Percentiles rank a stretch among this genome's conserved stretches.
Conservation (phyloP, 768 basidiomycete species). For the Hortiboletus flavorubellus region DNA sequence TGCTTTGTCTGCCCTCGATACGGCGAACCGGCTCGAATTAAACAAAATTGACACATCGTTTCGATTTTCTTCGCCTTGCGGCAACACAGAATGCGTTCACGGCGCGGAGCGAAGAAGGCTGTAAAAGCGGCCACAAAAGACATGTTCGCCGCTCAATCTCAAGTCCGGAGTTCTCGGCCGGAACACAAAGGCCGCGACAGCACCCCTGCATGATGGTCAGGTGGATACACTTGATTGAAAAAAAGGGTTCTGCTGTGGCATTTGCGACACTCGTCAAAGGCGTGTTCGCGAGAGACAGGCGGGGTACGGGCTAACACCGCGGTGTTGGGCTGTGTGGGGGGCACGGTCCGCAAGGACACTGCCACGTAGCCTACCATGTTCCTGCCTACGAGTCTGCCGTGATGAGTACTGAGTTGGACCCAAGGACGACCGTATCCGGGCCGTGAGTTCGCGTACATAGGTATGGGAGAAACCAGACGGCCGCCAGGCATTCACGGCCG, state of each 20-base stretch:
- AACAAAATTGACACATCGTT: too few relatives aligned
- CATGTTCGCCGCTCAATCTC: constrained; percentile 23
- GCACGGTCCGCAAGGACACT: too few relatives aligned
- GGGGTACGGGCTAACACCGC: background rate
- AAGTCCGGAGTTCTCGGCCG: constrained; percentile 24
- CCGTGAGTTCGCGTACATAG: background rate
- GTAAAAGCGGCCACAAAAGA: constrained; percentile 10
- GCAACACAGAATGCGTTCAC: constrained; percentile 6
- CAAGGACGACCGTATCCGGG: too few relatives aligned
- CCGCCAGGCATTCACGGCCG: background rate
- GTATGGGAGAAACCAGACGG: background rate
- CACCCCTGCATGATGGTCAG: background rate
- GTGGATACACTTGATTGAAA: constrained; percentile 1
- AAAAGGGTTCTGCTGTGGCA: background rate
- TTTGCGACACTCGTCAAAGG: background rate
- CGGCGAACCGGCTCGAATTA: too few relatives aligned
- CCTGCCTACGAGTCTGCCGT: background rate
- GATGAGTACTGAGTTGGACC: too few relatives aligned
- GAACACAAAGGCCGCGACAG: background rate
- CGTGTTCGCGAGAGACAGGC: background rate
- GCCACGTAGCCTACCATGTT: too few relatives aligned
- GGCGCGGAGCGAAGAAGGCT: constrained; percentile 21
- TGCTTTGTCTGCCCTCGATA: too few relatives aligned
- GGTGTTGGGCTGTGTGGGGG: background rate
- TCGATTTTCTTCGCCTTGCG: too few relatives aligned